Conservation (phyloP, 2,329 filamentous ascomycete genomes). For the Cordyceps cicadae region DNA sequence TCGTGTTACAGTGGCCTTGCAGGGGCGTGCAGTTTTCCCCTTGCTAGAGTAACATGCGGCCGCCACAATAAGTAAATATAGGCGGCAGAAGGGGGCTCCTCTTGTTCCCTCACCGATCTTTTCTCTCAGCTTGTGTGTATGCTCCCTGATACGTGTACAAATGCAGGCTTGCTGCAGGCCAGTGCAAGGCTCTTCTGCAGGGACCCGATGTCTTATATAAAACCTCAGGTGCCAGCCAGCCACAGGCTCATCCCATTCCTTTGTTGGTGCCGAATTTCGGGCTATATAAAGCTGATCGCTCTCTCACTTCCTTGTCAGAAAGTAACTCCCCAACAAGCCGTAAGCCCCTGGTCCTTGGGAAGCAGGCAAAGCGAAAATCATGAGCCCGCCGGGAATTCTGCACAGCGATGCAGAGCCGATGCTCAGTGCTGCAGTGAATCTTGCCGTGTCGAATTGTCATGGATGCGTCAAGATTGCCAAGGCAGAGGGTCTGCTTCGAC, state of each 20-base stretch:
- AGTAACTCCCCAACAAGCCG: neutral
- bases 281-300: neutral
- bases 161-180: neutral
- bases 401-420: neutral
- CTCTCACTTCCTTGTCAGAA: neutral
- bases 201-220: neutral
- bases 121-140: neutral
- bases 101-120: neutral
- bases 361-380: neutral
- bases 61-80: neutral
- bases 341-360: neutral
- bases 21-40: neutral
- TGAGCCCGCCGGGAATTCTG: slow-evolving; percentile 2
- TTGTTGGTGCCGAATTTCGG: neutral
- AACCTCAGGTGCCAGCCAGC: neutral
- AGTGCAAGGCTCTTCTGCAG: neutral
- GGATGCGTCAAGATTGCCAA: slow-evolving; percentile 9
- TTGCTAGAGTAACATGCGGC: too few species aligned
- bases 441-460: neutral
- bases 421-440: neutral
- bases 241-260: neutral
- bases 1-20: neutral
- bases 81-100: neutral
- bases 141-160: neutral
- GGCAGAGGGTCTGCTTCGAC: neutral